Evolutionary conservation across 176 grass and related monocot genomes (phyloP).

Genomic region (Oropetium thomaeum): DNA sequence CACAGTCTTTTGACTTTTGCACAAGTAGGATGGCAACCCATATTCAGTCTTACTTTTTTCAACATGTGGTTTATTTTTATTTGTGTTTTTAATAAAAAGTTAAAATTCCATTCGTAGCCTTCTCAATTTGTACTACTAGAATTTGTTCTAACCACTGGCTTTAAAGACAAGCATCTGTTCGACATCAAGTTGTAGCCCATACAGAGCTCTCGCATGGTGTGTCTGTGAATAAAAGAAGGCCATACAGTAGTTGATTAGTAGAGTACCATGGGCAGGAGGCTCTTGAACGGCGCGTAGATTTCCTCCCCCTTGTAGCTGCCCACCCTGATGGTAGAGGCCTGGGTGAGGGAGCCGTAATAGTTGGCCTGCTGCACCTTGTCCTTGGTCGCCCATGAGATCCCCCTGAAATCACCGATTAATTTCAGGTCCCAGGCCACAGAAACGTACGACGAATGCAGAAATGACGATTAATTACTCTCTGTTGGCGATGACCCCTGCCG

Average conservation of each 20-base stretch:
- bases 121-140: background rate
- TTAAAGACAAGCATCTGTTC: background rate
- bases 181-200: background rate
- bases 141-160: background rate
- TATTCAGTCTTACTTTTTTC: background rate
- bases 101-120: background rate
- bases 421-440: background rate
- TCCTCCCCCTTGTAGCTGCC: slow-evolving; percentile 95
- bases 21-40: slow-evolving; percentile 10
- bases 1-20: background rate
- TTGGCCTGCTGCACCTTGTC: slow-evolving; percentile 97
- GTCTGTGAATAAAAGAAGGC: background rate
- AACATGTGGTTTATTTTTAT: background rate
- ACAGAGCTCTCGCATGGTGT: background rate
- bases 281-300: slow-evolving; percentile 93
- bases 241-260: background rate
- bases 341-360: slow-evolving; percentile 92
- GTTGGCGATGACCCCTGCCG: slow-evolving; percentile 91
- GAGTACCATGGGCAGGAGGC: slow-evolving; percentile 89
- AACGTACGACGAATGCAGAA: background rate
- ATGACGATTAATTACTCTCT: slow-evolving; percentile 53
- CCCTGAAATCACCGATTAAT: slow-evolving; percentile 39
- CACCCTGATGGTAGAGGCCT: slow-evolving; percentile 82
- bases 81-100: background rate
- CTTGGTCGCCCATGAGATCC: slow-evolving; percentile 97